Base-by-base conservation (phyloP, 805 yeast species). In the Starmerella apis region DNA sequence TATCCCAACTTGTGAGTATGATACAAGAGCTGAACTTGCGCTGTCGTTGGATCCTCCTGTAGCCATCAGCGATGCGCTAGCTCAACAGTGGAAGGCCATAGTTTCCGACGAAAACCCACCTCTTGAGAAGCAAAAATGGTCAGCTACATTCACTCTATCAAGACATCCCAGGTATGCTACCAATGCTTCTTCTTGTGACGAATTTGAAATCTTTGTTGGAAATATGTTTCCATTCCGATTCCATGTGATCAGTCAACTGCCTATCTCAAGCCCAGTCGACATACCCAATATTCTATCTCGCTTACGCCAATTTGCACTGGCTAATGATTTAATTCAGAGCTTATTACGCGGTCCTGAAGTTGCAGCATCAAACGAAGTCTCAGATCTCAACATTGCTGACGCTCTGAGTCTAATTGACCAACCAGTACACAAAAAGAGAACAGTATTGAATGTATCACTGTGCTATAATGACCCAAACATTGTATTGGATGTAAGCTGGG, bases 1-100 rank as follows among this genome's bases (percentile, higher is more conserved):
- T 52, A 48, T 22, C 46, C 54, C 1, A 51, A 46, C 28, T 42
- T 50, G 28, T 18, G 53, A 44, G 43, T 47, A 19, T 10, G 66
- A 63, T 32, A 54, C 61, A 4, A 47, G 61, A 1, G 65, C 69
- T 0, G 65, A 64, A 47, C 59, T 65, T 20, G 64, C 61, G 1
- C 51, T 68, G 10, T 43, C 54, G 16, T 61, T 68, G 6, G 64
- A 58, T 31, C 71, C 71, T 8, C 69, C 71, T 0, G 63, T 68
- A 2, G 19, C 53, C 3, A 37, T 65, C 13, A 57, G 63, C 32
- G 50, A 42, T 3, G 37, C 43, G 3, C 35, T 50, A n/a, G 61
- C 60, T 3, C 20, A 13, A 10, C 48, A 47, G 9, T 44, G 52
- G 51, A 20, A 45, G 5, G 61, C 61, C 2, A 24, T 36, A 3